Evolutionary conservation across 1,284 basidiomycete genomes (phyloP).

Genomic region (Malassezia caprae): DNA sequence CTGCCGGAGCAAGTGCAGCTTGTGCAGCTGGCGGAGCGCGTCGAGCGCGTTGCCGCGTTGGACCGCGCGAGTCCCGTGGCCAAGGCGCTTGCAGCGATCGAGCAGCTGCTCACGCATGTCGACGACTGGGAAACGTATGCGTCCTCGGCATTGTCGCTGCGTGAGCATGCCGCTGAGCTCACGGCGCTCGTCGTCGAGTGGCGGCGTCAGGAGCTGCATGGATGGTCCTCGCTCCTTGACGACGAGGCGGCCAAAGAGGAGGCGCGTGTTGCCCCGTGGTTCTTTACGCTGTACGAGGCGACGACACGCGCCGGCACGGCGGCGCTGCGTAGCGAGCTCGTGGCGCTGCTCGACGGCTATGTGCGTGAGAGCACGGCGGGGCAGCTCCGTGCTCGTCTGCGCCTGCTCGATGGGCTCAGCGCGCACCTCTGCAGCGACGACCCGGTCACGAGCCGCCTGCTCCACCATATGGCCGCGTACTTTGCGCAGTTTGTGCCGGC

Average conservation of each 20-base stretch:
- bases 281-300: constrained; percentile 81
- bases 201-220: constrained; percentile 77
- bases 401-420: constrained; percentile 63
- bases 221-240: constrained; percentile 74
- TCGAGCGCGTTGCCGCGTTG: constrained; percentile 61
- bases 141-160: constrained; percentile 72
- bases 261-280: constrained; percentile 65
- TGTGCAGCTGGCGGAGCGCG: constrained; percentile 69
- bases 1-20: constrained; percentile 98
- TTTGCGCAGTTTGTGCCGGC: constrained; percentile 59
- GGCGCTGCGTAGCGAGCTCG: constrained; percentile 59
- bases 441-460: constrained; percentile 18
- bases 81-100: constrained; percentile 69
- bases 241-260: constrained; percentile 24
- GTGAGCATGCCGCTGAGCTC: constrained; percentile 59
- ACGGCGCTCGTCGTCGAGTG: constrained; percentile 73
- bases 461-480: constrained; percentile 61
- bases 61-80: constrained; percentile 67
- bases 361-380: constrained; percentile 69
- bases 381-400: constrained; percentile 64
- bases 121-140: constrained; percentile 97
- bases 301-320: constrained; percentile 52
- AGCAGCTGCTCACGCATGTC: constrained; percentile 73
- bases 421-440: constrained; percentile 17
- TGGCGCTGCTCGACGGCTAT: constrained; percentile 74